Conservation (phyloP, 1,139 yeast species). For the Pneumocystis jirovecii region DNA sequence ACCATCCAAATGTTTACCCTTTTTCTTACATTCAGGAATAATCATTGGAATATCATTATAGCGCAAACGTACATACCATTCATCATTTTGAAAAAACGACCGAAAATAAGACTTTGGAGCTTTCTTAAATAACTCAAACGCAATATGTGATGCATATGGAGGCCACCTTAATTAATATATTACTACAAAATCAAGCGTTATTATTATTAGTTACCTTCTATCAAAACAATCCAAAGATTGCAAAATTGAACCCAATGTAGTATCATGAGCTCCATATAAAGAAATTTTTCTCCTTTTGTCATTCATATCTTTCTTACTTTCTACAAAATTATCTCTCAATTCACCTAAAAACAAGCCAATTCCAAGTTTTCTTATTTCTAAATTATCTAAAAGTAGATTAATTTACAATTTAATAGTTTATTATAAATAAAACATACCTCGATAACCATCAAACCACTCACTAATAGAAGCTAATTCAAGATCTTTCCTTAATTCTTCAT, state of each 20-base stretch:
- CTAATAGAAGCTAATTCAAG: conserved; percentile 14
- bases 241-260: conserved; percentile 17
- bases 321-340: conserved; percentile 3
- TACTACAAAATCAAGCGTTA: conserved; percentile 14
- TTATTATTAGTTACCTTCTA: conserved; percentile 16
- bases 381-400: not conserved
- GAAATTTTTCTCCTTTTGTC: conserved; percentile 12
- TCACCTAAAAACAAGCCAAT: conserved; percentile 12
- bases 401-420: conserved; percentile 1
- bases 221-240: conserved; percentile 16
- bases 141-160: conserved; percentile 1
- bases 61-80: conserved; percentile 13
- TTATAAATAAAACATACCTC: conserved; percentile 3
- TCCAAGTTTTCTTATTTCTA: conserved; percentile 10
- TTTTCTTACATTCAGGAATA: conserved; percentile 14
- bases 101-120: not conserved
- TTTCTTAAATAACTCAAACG: conserved; percentile 1
- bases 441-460: conserved; percentile 18
- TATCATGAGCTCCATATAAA: conserved; percentile 18
- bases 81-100: conserved; percentile 4
- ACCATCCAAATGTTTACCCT: conserved; percentile 10
- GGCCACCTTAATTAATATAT: conserved; percentile 5
- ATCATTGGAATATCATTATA: conserved; percentile 15
- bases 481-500: conserved; percentile 10
- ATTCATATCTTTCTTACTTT: conserved; percentile 4